Evolutionary conservation across 2,329 filamentous ascomycete genomes (phyloP).

Genomic region (Didymella keratinophila): DNA sequence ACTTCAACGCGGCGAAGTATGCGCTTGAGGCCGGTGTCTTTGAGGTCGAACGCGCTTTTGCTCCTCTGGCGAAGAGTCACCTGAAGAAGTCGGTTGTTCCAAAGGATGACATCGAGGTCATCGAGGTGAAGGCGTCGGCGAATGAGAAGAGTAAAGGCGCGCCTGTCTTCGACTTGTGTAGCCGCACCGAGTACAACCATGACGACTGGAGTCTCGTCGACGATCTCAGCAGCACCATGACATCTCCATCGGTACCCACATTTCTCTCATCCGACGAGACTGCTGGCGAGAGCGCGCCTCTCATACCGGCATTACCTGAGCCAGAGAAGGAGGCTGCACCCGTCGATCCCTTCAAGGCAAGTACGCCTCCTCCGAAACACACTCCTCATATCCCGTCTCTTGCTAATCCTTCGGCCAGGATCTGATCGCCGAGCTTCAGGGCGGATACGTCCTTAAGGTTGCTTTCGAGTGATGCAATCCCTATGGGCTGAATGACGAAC

Average conservation of each 20-base stretch:
- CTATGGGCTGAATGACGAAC: background rate
- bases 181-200: background rate
- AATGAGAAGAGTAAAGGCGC: background rate
- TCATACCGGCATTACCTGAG: background rate
- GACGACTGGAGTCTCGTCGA: background rate
- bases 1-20: constrained; percentile 14
- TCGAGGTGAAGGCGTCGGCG: background rate
- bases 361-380: background rate
- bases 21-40: constrained; percentile 10
- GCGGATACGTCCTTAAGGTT: constrained; percentile 14
- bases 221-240: background rate
- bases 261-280: background rate
- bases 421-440: constrained; percentile 18
- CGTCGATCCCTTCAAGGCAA: constrained; percentile 23
- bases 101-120: background rate
- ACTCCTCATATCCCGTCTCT: no score
- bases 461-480: constrained; percentile 9
- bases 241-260: background rate
- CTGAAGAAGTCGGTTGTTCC: background rate
- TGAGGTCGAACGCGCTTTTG: background rate
- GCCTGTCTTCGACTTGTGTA: background rate
- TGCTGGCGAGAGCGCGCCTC: background rate
- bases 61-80: background rate
- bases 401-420: constrained; percentile 6
- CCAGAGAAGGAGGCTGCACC: background rate